Evolutionary conservation across 1,284 basidiomycete genomes (phyloP), one percentile per base, ranked within the genome.

Genomic region (Ganoderma sinense): DNA sequence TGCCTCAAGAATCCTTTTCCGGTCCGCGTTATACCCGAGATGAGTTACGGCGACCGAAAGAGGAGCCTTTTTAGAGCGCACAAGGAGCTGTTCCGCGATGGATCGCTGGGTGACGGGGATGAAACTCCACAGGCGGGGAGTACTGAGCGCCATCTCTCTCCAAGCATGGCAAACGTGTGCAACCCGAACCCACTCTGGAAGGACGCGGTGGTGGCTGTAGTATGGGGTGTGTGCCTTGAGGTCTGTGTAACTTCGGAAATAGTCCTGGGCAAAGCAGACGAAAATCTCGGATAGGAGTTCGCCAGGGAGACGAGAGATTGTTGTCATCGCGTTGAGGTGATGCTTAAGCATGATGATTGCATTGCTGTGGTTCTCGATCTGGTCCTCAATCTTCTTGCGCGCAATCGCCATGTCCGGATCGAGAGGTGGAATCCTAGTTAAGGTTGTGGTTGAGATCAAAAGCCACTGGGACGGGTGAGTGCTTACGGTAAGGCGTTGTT

Each of bases 211-310:
- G 16, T 48, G 45, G 16, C 29, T 53, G 26, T 56, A 14, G 56
- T 43, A 40, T 11, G 51, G 36, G 41, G 4, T n/a, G n/a, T 39
- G 51, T 2, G 18, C 8, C 4, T 63, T 39, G 18, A 23, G 36
- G 4, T 41, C 18, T n/a, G 61, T 48, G 62, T 67, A 72, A 13
- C 36, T 48, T 55, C 63, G 11, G 55, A 29, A 65, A 26, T 58
- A 40, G 1, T 53, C 45, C 10, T 45, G 39, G 8, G 45, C 64
- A 8, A 70, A 29, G n/a, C 68, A 66, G 4, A 67, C 16, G 56
- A 73, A 73, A 4, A 73, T 58, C 45, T 73, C 69, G 4, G 72
- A 67, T 31, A 73, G 61, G 10, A 73, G 13, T 48, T 73, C 69
- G 10, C 68, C 43, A n/a, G 68, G 72, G 14, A 73, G 64, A 14